phyloP scores from a whole-genome alignment of 306 rosid genomes.

The Vigna angularis region DNA sequence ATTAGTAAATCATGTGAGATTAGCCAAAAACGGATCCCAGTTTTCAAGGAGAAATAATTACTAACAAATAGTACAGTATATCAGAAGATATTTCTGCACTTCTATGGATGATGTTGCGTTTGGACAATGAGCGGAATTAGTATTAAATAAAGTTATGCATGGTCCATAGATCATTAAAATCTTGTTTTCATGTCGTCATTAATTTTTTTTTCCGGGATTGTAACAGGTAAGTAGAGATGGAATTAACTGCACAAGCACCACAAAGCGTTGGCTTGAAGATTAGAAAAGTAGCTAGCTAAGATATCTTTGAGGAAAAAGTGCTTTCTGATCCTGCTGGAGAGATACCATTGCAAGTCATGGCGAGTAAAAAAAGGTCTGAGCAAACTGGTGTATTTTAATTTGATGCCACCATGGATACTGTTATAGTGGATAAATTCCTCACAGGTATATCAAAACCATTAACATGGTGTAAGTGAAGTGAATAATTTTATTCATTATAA shows the following conservation, averaged over 20 bases:
- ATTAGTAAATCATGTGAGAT: background rate
- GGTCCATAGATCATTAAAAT: slow-evolving; percentile 6
- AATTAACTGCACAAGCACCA: slow-evolving; percentile 18
- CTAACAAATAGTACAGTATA: background rate
- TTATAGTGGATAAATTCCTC: background rate
- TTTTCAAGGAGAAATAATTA: background rate
- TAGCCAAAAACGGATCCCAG: slow-evolving; percentile 20
- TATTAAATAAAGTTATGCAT: background rate
- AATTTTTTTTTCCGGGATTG: background rate
- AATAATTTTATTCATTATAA: too few species aligned
- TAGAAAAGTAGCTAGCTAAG: slow-evolving; percentile 10
- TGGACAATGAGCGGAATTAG: background rate
- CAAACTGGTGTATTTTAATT: slow-evolving; percentile 1
- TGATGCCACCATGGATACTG: slow-evolving; percentile 4
- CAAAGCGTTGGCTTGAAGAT: slow-evolving; percentile 25
- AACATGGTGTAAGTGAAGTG: too few species aligned
- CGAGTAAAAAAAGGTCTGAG: background rate
- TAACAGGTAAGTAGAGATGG: slow-evolving; percentile 50
- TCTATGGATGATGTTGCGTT: background rate
- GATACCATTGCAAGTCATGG: slow-evolving; percentile 38
- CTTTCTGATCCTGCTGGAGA: slow-evolving; percentile 4
- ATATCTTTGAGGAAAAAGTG: slow-evolving; percentile 27
- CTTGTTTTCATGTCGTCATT: background rate
- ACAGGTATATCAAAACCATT: background rate
- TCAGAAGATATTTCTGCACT: background rate